A percentile compares a stretch with the other conserved stretches of the same genome.
These are phyloP conservation scores for Draba incana DNA, from an alignment of 345 rosid species.

Conservation along the genomic window DNA sequence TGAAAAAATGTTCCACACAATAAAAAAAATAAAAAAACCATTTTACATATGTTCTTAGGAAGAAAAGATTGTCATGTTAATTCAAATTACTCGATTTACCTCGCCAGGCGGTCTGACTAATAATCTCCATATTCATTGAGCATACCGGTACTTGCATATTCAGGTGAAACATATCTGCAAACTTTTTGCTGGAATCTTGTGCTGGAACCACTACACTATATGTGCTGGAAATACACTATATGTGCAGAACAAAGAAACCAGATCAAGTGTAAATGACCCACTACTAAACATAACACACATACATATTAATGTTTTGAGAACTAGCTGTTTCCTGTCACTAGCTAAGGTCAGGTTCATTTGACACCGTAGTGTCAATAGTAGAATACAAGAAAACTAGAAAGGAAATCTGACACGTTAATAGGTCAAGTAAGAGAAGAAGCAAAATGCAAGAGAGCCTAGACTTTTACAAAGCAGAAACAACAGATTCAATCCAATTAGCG, in stretches of 20 bases:
- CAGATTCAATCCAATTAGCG: background rate
- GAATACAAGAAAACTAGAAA: background rate
- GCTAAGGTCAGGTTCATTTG: background rate
- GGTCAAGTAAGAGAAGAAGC: background rate
- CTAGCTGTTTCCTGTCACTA: too few species aligned
- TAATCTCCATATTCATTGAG: conserved; percentile 95
- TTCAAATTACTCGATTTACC: conserved; percentile 42
- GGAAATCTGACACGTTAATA: background rate
- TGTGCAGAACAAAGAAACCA: background rate
- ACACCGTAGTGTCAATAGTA: background rate
- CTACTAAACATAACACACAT: too few species aligned
- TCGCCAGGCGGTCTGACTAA: conserved; percentile 82
- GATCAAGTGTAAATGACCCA: background rate
- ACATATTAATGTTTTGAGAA: too few species aligned
- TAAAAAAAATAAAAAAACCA: background rate
- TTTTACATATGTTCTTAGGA: conserved; percentile 12
- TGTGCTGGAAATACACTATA: background rate
- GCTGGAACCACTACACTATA: conserved; percentile 5
- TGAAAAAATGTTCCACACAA: conserved; percentile 37
- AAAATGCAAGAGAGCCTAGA: background rate
- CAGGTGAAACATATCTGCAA: conserved; percentile 87
- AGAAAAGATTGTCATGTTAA: background rate
- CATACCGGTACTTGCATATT: conserved; percentile 96
- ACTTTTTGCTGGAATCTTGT: background rate
- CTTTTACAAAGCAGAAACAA: conserved; percentile 16